These are phyloP conservation scores for Lasiodiplodia gonubiensis DNA, from an alignment of 2,329 filamentous ascomycete genomes.

Conservation along the genomic window DNA sequence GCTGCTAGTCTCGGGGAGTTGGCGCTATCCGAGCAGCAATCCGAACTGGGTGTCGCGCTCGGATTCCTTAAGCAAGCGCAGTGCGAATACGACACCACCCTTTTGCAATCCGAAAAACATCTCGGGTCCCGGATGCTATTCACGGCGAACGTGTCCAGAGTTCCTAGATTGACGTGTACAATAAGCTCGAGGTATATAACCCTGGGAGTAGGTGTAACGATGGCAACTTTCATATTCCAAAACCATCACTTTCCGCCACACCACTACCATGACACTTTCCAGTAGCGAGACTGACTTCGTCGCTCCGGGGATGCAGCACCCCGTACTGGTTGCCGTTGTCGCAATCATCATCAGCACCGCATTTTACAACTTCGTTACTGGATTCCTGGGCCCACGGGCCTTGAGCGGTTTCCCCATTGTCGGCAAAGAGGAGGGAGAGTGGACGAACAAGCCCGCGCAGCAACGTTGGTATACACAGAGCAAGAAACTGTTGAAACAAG, in stretches of 20 bases:
- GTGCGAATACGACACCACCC: constrained; percentile 1
- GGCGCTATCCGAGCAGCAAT: not conserved
- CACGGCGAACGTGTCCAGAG: not conserved
- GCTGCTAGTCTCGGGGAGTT: not conserved
- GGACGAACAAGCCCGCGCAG: constrained; percentile 2
- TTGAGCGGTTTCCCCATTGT: constrained; percentile 5
- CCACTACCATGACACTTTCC: constrained; percentile 1
- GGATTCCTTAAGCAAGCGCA: not conserved
- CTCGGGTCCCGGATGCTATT: not conserved
- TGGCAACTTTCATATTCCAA: too few species aligned
- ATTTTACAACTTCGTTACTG: not conserved
- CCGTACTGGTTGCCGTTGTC: not conserved
- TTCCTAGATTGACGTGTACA: not conserved
- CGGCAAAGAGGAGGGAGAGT: constrained; percentile 11
- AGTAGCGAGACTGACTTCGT: not conserved
- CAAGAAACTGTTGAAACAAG: not conserved
- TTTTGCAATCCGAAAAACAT: not conserved
- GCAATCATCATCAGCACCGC: not conserved
- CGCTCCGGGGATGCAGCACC: not conserved
- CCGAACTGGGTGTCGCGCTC: not conserved
- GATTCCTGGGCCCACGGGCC: not conserved
- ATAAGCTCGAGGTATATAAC: not conserved
- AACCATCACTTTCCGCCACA: not conserved
- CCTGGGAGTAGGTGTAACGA: not conserved
- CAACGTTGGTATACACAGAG: not conserved